Evolutionary conservation across 2,329 filamentous ascomycete species (phyloP), one percentile per base, ranked within the genome.

Genomic region (Microascus cirrosus): DNA sequence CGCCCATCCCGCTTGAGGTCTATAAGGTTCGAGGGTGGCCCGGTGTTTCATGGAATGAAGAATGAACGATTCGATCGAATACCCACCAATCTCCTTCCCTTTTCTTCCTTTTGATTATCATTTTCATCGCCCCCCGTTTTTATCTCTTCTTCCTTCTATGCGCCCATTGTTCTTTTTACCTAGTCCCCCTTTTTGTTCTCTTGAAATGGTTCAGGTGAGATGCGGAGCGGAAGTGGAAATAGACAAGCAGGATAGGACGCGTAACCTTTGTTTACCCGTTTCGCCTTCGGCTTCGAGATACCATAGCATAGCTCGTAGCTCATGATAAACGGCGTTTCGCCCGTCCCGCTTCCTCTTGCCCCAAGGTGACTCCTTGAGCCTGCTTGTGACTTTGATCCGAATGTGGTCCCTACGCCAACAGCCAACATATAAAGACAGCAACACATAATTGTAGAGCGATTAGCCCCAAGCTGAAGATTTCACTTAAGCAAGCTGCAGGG

Each of bases 1-100:
- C 13, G n/a, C n/a, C n/a, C n/a, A n/a, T n/a, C n/a, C n/a, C n/a
- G n/a, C n/a, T n/a, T n/a, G n/a, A n/a, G n/a, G 36, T 42, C 35
- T 42, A n/a, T 45, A 18, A 45, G 7, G 28, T 32, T 32, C 28
- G 28, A 32, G 28, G 28, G 39, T 45, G 39, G 39, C 22, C 50
- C 42, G 36, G 25, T 58, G 42, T 54, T 34, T 53, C 34, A 39
- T n/a, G 39, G 34, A n/a, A 48, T 58, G 35, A 56, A 56, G 24
- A 34, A 50, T 50, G 45, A 50, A 24, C 11, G 7, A 52, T 59
- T 57, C 54, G 10, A 54, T 55, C 20, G 32, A 45, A 54, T 53
- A 53, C 53, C 48, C 34, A 53, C 22, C 48, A 22, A 11, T 54
- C 53, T 54, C 42, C 20, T 48, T 53, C 53, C 42, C 45, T 50